Conservation (phyloP, 106 monocot genomes). For the Dendrobium officinale region DNA sequence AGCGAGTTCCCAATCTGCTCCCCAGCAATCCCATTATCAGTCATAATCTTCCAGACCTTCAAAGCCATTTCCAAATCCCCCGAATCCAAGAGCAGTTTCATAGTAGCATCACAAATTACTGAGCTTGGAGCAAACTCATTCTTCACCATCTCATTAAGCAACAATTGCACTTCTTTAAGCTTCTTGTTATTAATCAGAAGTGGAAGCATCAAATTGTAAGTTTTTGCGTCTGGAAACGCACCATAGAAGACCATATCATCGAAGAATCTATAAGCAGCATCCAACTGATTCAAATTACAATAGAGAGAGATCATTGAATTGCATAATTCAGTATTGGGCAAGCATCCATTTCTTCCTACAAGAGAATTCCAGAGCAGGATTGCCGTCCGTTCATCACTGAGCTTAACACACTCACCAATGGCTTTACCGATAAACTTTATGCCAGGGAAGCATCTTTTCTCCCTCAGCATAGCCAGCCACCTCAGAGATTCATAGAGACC, state of each 20-base stretch:
- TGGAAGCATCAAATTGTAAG: conserved; percentile 51
- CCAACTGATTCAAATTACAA: conserved; percentile 19
- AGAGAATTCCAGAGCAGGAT: conserved; percentile 36
- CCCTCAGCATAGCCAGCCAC: conserved; percentile 25
- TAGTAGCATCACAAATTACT: conserved; percentile 20
- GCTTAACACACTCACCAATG: conserved; percentile 17
- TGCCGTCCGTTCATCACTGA: conserved; percentile 22
- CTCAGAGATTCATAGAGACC: conserved; percentile 29
- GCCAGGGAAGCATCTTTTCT: conserved; percentile 45
- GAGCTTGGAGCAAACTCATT: conserved; percentile 43
- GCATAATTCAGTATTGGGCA: conserved; percentile 40
- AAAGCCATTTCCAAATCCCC: conserved; percentile 25
- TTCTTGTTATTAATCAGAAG: conserved; percentile 31
- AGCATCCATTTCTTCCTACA: conserved; percentile 23
- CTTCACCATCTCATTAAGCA: conserved; percentile 77
- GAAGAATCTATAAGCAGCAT: conserved; percentile 22
- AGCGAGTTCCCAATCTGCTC: conserved; percentile 60
- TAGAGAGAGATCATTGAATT: conserved; percentile 45
- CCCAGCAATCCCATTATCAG: conserved; percentile 23
- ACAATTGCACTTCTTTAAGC: conserved; percentile 21
- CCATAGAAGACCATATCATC: conserved; percentile 68
- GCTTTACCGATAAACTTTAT: conserved; percentile 55
- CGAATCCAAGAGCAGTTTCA: conserved; percentile 35
- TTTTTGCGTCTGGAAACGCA: conserved; percentile 45
- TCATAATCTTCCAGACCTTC: conserved; percentile 64